phyloP scores from a whole-genome alignment of 257 asterid species.

The Solanum verrucosum region DNA sequence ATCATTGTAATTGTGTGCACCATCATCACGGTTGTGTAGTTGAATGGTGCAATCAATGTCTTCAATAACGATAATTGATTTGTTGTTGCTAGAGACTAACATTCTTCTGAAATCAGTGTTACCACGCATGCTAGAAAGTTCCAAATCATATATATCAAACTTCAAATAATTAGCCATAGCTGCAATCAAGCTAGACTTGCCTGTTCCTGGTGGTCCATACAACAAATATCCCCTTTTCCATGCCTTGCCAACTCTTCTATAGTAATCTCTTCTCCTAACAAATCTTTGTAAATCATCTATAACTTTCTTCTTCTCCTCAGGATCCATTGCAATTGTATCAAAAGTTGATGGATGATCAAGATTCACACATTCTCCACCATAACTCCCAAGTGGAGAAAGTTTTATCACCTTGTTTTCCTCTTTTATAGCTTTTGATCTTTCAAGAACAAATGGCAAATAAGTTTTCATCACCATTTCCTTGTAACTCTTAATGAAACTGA shows the following conservation, averaged over 20 bases:
- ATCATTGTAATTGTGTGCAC: neutral
- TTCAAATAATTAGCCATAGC: constrained; percentile 24
- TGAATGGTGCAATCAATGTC: constrained; percentile 23
- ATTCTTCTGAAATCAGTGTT: neutral
- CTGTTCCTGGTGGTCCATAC: constrained; percentile 24
- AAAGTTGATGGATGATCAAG: constrained; percentile 32
- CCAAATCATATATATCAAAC: constrained; percentile 19
- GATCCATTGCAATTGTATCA: constrained; percentile 28
- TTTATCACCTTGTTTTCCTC: constrained; percentile 9
- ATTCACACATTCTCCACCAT: neutral
- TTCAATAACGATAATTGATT: constrained; percentile 17
- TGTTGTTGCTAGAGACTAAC: constrained; percentile 2
- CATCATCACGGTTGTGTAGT: constrained; percentile 5
- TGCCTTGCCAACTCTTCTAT: constrained; percentile 22
- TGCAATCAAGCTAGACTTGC: constrained; percentile 19
- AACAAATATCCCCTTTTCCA: constrained; percentile 26
- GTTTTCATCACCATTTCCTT: neutral
- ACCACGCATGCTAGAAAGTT: constrained; percentile 2
- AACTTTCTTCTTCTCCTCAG: neutral
- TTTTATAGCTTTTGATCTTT: constrained; percentile 9
- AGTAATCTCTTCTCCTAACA: constrained; percentile 12
- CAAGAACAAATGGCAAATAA: constrained; percentile 14
- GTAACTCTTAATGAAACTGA: constrained; percentile 3
- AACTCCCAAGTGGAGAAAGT: constrained; percentile 6
- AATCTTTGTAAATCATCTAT: constrained; percentile 19